Conservation (phyloP, 805 yeast genomes). For the Pichia deserticola region DNA sequence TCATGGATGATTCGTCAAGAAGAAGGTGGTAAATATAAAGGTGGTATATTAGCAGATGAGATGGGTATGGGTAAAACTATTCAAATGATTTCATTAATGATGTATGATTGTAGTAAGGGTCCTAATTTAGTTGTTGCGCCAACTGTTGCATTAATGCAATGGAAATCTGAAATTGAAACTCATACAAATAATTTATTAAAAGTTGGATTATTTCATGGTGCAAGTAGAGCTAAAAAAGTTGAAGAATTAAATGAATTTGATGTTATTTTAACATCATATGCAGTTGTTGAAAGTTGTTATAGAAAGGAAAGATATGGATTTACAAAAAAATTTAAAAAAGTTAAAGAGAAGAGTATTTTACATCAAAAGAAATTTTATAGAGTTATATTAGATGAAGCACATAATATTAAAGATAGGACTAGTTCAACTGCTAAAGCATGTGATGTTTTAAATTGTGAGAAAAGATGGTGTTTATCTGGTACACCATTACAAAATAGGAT, state of each 20-base stretch:
- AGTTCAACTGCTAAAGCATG: constrained; percentile 93
- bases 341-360: constrained; percentile 67
- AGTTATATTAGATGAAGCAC: constrained; percentile 93
- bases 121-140: constrained; percentile 95
- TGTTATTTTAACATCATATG: constrained; percentile 85
- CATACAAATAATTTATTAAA: constrained; percentile 70
- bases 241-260: constrained; percentile 58
- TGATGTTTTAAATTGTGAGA: constrained; percentile 58
- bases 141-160: constrained; percentile 96
- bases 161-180: constrained; percentile 87
- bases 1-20: constrained; percentile 87
- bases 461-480: constrained; percentile 90
- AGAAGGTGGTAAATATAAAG: constrained; percentile 67
- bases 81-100: constrained; percentile 84
- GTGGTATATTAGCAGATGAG: constrained; percentile 95
- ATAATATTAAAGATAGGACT: constrained; percentile 91
- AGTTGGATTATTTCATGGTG: constrained; percentile 78
- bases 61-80: constrained; percentile 99
- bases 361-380: constrained; percentile 75
- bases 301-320: constrained; percentile 82
- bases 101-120: constrained; percentile 54
- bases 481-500: constrained; percentile 95
- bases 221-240: constrained; percentile 54
- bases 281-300: constrained; percentile 81
- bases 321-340: constrained; percentile 58